These are phyloP conservation scores for Salvia rosmarinus DNA, from an alignment of 257 asterid species.

Conservation along the genomic window DNA sequence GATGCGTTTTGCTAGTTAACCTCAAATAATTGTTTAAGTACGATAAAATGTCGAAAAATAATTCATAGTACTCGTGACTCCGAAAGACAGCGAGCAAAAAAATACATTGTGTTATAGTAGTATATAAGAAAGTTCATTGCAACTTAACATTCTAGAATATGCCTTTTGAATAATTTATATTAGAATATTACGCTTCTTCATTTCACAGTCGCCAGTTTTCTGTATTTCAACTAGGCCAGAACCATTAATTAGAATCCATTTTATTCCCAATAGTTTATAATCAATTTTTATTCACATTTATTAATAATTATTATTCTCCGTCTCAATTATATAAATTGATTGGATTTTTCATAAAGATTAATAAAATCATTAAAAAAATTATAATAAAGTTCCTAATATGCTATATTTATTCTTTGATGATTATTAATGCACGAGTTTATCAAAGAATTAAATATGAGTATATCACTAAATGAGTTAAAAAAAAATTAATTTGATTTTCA, in stretches of 20 bases:
- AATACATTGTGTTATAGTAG: not conserved
- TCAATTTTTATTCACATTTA: not conserved
- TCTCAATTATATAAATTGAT: no score
- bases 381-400: no score
- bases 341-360: no score
- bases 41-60: not conserved
- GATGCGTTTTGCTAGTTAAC: not conserved
- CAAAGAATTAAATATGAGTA: no score
- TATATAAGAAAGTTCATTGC: not conserved
- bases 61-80: not conserved
- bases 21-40: not conserved
- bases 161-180: not conserved
- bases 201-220: slow-evolving; percentile 2
- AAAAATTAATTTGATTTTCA: no score
- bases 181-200: not conserved
- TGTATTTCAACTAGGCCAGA: not conserved
- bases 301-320: not conserved
- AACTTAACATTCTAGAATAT: not conserved
- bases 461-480: no score
- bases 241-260: not conserved
- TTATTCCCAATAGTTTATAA: not conserved
- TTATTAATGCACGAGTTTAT: no score
- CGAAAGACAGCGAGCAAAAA: not conserved
- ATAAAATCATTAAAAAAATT: no score
- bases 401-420: no score